These are phyloP conservation scores for Candida anglica DNA, from an alignment of 805 yeast genomes.

Conservation along the genomic window DNA sequence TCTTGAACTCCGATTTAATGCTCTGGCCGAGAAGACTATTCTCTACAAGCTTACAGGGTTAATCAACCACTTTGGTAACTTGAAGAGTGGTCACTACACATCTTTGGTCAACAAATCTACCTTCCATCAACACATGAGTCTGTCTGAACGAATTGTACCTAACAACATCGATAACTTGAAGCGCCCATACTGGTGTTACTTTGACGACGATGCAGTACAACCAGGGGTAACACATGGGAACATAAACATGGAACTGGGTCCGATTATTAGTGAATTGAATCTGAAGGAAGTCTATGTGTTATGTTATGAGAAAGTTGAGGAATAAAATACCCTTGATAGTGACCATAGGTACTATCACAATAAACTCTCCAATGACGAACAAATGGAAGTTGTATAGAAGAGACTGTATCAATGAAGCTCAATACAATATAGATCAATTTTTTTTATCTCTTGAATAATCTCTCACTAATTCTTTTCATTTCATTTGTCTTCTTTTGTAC, in stretches of 20 bases:
- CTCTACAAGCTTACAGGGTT: conserved; percentile 57
- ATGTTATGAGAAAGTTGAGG: conserved; percentile 50
- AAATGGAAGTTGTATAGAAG: no score
- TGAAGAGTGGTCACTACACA: conserved; percentile 76
- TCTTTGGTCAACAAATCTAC: conserved; percentile 52
- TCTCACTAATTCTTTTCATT: conserved; percentile 6
- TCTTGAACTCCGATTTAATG: conserved; percentile 44
- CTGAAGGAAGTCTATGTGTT: conserved; percentile 65
- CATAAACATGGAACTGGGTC: conserved; percentile 26
- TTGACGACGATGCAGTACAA: conserved; percentile 66
- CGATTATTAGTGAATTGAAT: conserved; percentile 30
- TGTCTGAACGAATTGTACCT: neutral
- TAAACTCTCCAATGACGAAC: no score
- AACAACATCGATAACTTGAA: conserved; percentile 22
- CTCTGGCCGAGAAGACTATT: conserved; percentile 23
- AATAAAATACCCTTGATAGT: no score
- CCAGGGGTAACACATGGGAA: conserved; percentile 45
- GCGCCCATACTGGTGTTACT: conserved; percentile 61
- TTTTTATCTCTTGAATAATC: conserved; percentile 3
- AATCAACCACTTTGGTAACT: conserved; percentile 67
- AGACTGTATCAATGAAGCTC: no score
- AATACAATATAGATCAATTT: no score
- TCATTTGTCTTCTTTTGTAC: conserved; percentile 1
- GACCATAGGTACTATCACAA: no score
- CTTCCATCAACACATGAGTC: conserved; percentile 3